Base-by-base conservation (phyloP, 2,329 filamentous ascomycete genomes). In the Onygena corvina region DNA sequence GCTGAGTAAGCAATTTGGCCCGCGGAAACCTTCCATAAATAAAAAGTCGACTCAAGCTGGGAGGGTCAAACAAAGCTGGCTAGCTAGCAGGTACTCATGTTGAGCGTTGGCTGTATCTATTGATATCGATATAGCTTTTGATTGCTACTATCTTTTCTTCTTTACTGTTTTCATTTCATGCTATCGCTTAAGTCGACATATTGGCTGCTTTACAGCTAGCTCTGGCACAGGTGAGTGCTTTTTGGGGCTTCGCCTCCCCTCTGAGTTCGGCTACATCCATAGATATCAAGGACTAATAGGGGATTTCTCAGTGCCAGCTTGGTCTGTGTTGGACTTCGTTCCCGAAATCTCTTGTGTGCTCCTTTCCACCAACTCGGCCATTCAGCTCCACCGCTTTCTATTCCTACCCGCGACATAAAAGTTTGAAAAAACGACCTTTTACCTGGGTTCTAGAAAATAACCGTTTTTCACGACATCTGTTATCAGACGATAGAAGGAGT, bases 201-300 rank as follows among this genome's bases (percentile, higher is more conserved):
- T 42, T 42, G 38, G 38, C 38, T 42, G 38, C 38, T 42, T 42
- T 42, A 42, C 38, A 42, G 21, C 25, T 20, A 16, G 21, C 5
- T 14, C 38, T 42, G 38, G 38, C 38, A 42, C n/a, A 42, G 38
- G 38, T 42, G 38, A 42, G 38, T 42, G n/a, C n/a, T n/a, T n/a
- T n/a, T n/a, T n/a, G n/a, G n/a, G n/a, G n/a, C n/a, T n/a, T n/a
- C n/a, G n/a, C n/a, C n/a, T n/a, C n/a, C n/a, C n/a, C n/a, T n/a
- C n/a, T n/a, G n/a, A n/a, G n/a, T n/a, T n/a, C n/a, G n/a, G n/a
- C n/a, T n/a, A n/a, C n/a, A n/a, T n/a, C n/a, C n/a, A n/a, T n/a
- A 42, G 21, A n/a, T n/a, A 12, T 8, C 21, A 9, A n/a, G n/a
- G 25, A 21, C 38, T 42, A 25, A 42, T 42, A 42, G 4, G 8